Evolutionary conservation across 768 basidiomycete genomes (phyloP), one percentile per base, ranked within the genome.

Genomic region (Suillus subalutaceus): DNA sequence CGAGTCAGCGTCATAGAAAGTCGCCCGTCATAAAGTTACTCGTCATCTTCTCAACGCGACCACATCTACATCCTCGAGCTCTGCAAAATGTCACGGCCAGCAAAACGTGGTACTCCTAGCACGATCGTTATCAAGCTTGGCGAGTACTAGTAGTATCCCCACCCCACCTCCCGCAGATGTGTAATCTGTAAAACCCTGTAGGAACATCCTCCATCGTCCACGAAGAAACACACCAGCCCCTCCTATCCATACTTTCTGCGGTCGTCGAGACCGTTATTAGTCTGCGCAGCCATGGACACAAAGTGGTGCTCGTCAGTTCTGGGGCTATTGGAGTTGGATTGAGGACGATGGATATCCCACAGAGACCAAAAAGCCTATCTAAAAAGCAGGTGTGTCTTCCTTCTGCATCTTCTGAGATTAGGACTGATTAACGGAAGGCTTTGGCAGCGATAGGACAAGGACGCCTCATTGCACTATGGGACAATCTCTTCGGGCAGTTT

Each of bases 291-390:
- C 81, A 90, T 52, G 97, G 97, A 0, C 97, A 99, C 80, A 92
- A 95, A 72, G 93, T 99, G 63, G 93, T 99, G 5, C 87, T 99
- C 13, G 95, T 97, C 66, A 95, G 92, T 72, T 97, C 96, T 26
- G 97, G 97, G 1, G 97, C 97, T n/a, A 98, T 99, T 66, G 97
- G 91, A 0, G 94, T 99, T 20, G 97, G 97, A 0, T 77, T 99
- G 67, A 90, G 95, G 75, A 85, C 96, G 48, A 99, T 99, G 97
- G 84, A 88, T 43, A 79, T 97, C 67, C 83, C 89, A 15, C 88
- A 85, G 62, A 83, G 86, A 63, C 94, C 96, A 3, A 97, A 96
- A 71, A 90, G 85, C 67, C 79, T 99, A 26, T 89, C 91, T 2
- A 93, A 93, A 61, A 97, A 96, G 79, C 96, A 99, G 86, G 95